phyloP scores from a whole-genome alignment of 169 alveolate species.

The Plasmodium cynomolgi region DNA sequence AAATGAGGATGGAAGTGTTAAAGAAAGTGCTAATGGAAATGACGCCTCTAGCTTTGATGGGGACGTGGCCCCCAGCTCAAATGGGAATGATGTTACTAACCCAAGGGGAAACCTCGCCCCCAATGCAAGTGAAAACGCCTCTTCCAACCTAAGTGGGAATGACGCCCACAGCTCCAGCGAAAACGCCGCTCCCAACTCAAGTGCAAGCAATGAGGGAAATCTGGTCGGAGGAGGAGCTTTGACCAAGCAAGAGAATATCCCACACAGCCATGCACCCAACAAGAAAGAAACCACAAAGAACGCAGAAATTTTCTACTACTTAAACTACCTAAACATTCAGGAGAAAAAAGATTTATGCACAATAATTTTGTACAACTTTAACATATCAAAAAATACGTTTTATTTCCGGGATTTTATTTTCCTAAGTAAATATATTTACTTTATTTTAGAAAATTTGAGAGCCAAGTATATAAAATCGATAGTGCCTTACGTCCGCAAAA shows the following conservation, averaged over 20 bases:
- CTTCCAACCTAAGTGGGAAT: background rate
- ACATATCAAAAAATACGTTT: constrained; percentile 16
- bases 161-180: background rate
- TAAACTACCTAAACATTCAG: constrained; percentile 7
- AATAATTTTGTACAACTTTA: constrained; percentile 35
- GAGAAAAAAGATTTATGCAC: constrained; percentile 44
- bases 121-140: background rate
- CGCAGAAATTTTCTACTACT: background rate
- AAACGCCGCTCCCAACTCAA: background rate
- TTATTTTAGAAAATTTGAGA: constrained; percentile 55
- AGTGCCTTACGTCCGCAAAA: constrained; percentile 22
- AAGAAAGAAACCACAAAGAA: background rate
- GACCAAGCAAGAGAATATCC: background rate
- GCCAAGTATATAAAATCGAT: constrained; percentile 34
- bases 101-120: background rate
- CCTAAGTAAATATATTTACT: constrained; percentile 36
- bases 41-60: background rate
- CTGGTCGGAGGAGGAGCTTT: background rate
- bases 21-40: background rate
- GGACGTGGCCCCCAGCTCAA: background rate
- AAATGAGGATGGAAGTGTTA: background rate
- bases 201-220: background rate
- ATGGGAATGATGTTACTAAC: background rate
- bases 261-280: background rate
- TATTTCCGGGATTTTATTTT: constrained; percentile 43